Evolutionary conservation across 495 filamentous ascomycete genomes (phyloP).

Genomic region (Articulospora tetracladia): DNA sequence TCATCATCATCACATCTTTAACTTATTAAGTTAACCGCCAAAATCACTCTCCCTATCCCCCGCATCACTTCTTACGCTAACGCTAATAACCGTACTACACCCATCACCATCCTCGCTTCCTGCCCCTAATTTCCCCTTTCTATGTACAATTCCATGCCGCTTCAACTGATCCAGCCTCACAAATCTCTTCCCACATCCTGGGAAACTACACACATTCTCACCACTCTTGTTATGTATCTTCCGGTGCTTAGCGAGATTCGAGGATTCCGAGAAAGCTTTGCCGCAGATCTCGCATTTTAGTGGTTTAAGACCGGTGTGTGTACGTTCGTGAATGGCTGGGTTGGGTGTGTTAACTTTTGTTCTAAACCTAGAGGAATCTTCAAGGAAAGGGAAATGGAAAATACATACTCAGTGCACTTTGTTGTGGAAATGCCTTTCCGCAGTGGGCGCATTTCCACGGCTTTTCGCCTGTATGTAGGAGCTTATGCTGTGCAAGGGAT

Average conservation of each 20-base stretch:
- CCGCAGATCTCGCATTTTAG: constrained; percentile 44
- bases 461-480: constrained; percentile 59
- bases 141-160: constrained; percentile 27
- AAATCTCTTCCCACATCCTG: constrained; percentile 49
- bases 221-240: constrained; percentile 47
- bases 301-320: constrained; percentile 46
- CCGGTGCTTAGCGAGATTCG: constrained; percentile 51
- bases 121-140: background rate
- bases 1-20: background rate
- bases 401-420: constrained; percentile 48
- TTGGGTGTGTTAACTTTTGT: constrained; percentile 12
- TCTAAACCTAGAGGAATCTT: background rate
- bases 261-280: constrained; percentile 50
- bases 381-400: background rate
- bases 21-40: background rate
- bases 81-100: background rate
- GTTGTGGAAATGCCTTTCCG: constrained; percentile 50
- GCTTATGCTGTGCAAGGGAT: constrained; percentile 56
- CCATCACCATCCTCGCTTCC: background rate
- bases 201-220: constrained; percentile 40
- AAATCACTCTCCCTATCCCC: background rate
- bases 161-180: constrained; percentile 53
- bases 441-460: constrained; percentile 52
- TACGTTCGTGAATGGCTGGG: constrained; percentile 54
- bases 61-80: background rate